Percentiles rank a stretch among this genome's conserved stretches.
Conservation (phyloP, 2,329 filamentous ascomycete species). For the Claviceps lovelessii region DNA sequence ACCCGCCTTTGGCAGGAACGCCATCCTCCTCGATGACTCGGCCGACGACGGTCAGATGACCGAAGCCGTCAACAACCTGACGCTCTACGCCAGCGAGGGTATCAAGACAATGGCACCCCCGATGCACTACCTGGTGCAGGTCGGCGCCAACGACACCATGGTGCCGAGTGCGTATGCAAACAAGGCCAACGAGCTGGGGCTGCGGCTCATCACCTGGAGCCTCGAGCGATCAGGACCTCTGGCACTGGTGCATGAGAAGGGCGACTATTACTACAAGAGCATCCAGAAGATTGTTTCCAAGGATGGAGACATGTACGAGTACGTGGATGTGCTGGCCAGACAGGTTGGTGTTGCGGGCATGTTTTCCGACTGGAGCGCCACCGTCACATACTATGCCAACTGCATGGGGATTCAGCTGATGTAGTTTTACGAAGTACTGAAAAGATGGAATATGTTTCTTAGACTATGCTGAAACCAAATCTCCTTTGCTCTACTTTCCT, state of each 20-base stretch:
- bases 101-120: constrained; percentile 50
- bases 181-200: constrained; percentile 42
- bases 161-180: constrained; percentile 49
- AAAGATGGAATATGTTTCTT: not conserved
- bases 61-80: constrained; percentile 41
- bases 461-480: not conserved
- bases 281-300: constrained; percentile 40
- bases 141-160: constrained; percentile 36
- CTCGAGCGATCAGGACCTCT: constrained; percentile 52
- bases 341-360: constrained; percentile 47
- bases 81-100: constrained; percentile 39
- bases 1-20: constrained; percentile 45
- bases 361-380: constrained; percentile 57
- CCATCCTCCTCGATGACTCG: constrained; percentile 50
- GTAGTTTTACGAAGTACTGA: not conserved
- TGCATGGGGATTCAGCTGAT: constrained; percentile 34
- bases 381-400: constrained; percentile 57
- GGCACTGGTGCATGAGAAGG: constrained; percentile 28
- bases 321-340: constrained; percentile 49
- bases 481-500: not conserved
- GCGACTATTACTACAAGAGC: constrained; percentile 42
- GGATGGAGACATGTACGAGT: constrained; percentile 52
- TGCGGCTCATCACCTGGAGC: constrained; percentile 55
- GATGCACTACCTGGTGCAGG: constrained; percentile 44
- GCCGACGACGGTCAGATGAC: constrained; percentile 40